Evolutionary conservation across 192 early-diverging fungal genomes (phyloP).

Genomic region (Geranomyces variabilis): DNA sequence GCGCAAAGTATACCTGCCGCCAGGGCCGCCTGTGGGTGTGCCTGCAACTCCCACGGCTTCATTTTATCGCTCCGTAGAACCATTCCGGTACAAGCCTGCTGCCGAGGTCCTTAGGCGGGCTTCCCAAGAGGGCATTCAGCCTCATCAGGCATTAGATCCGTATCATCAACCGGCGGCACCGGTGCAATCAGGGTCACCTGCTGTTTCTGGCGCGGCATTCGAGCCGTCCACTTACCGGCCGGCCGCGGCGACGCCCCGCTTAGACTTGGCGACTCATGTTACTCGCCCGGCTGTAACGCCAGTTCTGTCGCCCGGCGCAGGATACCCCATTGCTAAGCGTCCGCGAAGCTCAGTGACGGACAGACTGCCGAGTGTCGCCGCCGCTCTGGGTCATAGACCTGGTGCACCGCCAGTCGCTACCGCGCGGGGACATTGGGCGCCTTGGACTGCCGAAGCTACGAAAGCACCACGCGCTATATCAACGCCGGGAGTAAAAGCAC

Average conservation of each 20-base stretch:
- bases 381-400: neutral
- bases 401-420: neutral
- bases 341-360: neutral
- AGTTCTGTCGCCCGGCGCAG: neutral
- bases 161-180: too few species aligned
- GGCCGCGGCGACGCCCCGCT: too few species aligned
- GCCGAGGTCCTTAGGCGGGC: neutral
- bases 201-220: neutral
- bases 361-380: neutral
- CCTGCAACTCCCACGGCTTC: neutral
- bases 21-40: neutral
- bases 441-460: neutral
- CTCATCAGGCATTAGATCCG: neutral
- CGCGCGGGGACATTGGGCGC: conserved; percentile 4
- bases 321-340: neutral
- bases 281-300: neutral
- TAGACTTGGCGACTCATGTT: neutral
- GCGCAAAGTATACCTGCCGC: neutral
- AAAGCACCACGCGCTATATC: neutral
- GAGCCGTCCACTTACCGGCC: too few species aligned
- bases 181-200: neutral
- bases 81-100: neutral
- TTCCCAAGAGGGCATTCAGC: neutral
- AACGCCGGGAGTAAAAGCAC: neutral
- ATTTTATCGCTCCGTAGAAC: neutral